Evolutionary conservation across 129 eudicot species (phyloP).

Genomic region (Ambrosia artemisiifolia): DNA sequence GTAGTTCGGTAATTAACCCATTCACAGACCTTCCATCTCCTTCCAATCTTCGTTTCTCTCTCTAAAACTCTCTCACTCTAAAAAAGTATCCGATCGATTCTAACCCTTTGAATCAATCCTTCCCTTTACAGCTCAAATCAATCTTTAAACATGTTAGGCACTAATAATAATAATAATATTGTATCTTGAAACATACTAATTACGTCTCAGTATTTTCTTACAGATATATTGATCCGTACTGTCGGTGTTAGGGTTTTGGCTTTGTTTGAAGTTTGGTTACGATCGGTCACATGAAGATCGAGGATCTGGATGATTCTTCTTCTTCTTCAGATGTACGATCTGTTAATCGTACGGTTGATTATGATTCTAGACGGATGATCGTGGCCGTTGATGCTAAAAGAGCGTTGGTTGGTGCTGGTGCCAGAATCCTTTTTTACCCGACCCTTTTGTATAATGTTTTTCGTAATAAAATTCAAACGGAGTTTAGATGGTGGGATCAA

Average conservation of each 20-base stretch:
- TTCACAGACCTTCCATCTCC: conserved; percentile 13
- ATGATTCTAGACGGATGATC: conserved; percentile 34
- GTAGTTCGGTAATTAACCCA: conserved; percentile 17
- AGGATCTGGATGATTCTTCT: conserved; percentile 51
- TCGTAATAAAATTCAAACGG: conserved; percentile 65
- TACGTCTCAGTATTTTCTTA: conserved; percentile 16
- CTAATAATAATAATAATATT: not conserved
- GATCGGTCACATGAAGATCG: conserved; percentile 72
- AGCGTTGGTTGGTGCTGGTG: conserved; percentile 92
- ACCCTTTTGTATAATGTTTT: conserved; percentile 85
- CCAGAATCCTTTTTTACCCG: conserved; percentile 82
- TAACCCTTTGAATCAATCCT: conserved; percentile 24
- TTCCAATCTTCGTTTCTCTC: conserved; percentile 7
- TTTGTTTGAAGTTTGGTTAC: conserved; percentile 30
- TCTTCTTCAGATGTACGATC: conserved; percentile 13
- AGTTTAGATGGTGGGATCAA: conserved; percentile 95
- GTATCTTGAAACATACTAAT: conserved; percentile 9
- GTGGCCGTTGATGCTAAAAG: conserved; percentile 70
- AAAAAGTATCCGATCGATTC: conserved; percentile 3
- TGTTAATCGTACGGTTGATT: conserved; percentile 15
- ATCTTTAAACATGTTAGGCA: conserved; percentile 8
- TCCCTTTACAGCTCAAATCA: conserved; percentile 11
- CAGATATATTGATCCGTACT: conserved; percentile 3
- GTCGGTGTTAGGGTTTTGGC: conserved; percentile 30
- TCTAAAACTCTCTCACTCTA: not conserved